Evolutionary conservation across 2,329 filamentous ascomycete genomes (phyloP).

Genomic region (Zelopaecilomyces penicillatus): DNA sequence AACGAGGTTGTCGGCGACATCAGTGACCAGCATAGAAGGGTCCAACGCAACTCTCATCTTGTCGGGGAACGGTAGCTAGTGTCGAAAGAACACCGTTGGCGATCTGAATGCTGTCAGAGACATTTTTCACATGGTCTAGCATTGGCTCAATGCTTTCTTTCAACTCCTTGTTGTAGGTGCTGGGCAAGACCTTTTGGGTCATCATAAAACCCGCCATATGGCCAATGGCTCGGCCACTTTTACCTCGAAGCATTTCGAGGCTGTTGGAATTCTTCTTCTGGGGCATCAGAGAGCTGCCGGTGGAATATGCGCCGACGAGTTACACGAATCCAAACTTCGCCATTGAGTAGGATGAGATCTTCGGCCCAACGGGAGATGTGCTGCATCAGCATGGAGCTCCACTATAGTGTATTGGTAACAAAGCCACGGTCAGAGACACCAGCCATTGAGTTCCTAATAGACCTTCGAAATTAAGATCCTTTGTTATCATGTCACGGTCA

Average conservation of each 20-base stretch:
- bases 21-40: conserved; percentile 73
- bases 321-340: conserved; percentile 69
- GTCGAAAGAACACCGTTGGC: conserved; percentile 73
- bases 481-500: conserved; percentile 68
- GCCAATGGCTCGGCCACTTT: conserved; percentile 68
- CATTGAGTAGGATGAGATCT: conserved; percentile 73
- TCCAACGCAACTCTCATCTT: conserved; percentile 74
- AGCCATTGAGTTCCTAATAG: conserved; percentile 68
- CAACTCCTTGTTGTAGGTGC: conserved; percentile 86
- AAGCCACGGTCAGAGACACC: conserved; percentile 75
- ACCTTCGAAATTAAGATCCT: conserved; percentile 72
- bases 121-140: conserved; percentile 74
- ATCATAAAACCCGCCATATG: conserved; percentile 72
- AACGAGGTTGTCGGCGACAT: conserved; percentile 57
- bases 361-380: conserved; percentile 77
- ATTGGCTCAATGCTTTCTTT: conserved; percentile 83
- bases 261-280: conserved; percentile 80
- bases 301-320: conserved; percentile 72
- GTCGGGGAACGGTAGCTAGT: conserved; percentile 55
- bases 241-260: conserved; percentile 64
- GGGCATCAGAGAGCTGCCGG: conserved; percentile 69
- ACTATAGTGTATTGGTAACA: conserved; percentile 72
- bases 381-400: conserved; percentile 68
- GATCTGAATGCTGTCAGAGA: conserved; percentile 74
- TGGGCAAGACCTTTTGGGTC: conserved; percentile 63